These are phyloP conservation scores for Hypoxylon sp. DNA, from an alignment of 2,329 filamentous ascomycete genomes.

Conservation along the genomic window DNA sequence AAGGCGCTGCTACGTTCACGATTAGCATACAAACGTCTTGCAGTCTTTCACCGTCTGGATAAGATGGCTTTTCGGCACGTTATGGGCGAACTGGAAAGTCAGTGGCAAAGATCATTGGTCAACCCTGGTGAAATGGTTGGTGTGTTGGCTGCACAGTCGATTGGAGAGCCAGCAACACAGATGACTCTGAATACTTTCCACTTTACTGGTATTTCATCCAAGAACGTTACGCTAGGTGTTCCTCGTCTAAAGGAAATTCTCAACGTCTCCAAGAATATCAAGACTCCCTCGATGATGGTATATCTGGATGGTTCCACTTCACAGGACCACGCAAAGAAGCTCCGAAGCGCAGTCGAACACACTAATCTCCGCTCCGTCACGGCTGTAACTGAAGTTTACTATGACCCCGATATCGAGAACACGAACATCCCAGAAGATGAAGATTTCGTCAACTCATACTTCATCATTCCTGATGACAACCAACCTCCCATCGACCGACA, in stretches of 20 bases:
- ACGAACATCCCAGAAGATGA: constrained; percentile 89
- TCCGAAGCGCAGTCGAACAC: constrained; percentile 92
- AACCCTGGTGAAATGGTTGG: constrained; percentile 98
- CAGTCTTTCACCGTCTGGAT: constrained; percentile 85
- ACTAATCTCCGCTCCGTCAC: constrained; percentile 94
- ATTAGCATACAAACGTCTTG: constrained; percentile 91
- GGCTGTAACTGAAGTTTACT: constrained; percentile 94
- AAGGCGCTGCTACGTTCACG: constrained; percentile 91
- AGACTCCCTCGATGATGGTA: constrained; percentile 97
- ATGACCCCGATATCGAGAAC: constrained; percentile 87
- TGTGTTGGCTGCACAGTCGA: constrained; percentile 96
- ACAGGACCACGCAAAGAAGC: constrained; percentile 83
- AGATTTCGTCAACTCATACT: constrained; percentile 97
- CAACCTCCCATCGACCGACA: constrained; percentile 74
- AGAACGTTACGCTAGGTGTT: constrained; percentile 99
- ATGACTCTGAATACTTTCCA: constrained; percentile 99
- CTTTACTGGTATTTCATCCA: constrained; percentile 99
- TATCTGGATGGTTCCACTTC: constrained; percentile 76
- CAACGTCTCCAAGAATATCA: constrained; percentile 97
- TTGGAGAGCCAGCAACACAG: constrained; percentile 97
- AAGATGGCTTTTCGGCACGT: constrained; percentile 94
- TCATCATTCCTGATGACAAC: constrained; percentile 86
- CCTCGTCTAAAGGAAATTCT: constrained; percentile 99
- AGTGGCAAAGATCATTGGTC: constrained; percentile 87
- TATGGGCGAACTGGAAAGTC: constrained; percentile 87